Evolutionary conservation across 2,329 filamentous ascomycete genomes (phyloP).

Genomic region (Hymenoscyphus repandus): DNA sequence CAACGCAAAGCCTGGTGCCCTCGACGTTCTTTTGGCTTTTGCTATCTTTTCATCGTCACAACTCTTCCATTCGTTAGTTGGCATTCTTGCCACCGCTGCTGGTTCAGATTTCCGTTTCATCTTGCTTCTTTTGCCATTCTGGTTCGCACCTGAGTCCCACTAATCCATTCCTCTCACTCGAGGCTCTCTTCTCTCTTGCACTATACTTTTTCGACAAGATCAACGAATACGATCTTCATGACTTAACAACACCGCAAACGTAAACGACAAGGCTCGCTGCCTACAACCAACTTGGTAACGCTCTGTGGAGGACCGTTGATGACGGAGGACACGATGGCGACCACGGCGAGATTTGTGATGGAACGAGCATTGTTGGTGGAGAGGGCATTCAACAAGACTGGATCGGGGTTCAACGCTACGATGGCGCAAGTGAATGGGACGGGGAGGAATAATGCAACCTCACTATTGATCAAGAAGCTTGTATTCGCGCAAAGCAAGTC

Average conservation of each 20-base stretch:
- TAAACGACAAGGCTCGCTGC: slow-evolving; percentile 29
- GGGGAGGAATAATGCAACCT: slow-evolving; percentile 12
- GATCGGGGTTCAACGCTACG: slow-evolving; percentile 1
- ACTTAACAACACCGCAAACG: slow-evolving; percentile 26
- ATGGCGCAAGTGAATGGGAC: slow-evolving; percentile 8
- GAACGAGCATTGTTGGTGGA: slow-evolving; percentile 15
- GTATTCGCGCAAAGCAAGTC: slow-evolving; percentile 41
- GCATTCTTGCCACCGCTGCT: slow-evolving; percentile 27
- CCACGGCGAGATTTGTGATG: slow-evolving; percentile 23
- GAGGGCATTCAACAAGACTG: slow-evolving; percentile 4
- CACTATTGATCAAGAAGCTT: slow-evolving; percentile 25
- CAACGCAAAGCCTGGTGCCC: slow-evolving; percentile 16
- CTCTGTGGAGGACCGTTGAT: slow-evolving; percentile 14
- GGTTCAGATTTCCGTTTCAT: slow-evolving; percentile 30
- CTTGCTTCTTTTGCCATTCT: slow-evolving; percentile 25
- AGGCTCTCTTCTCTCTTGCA: slow-evolving; percentile 11
- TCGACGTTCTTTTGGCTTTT: slow-evolving; percentile 25
- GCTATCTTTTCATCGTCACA: slow-evolving; percentile 25
- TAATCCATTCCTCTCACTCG: slow-evolving; percentile 21
- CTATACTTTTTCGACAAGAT: slow-evolving; percentile 11
- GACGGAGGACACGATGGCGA: slow-evolving; percentile 18
- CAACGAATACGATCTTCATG: slow-evolving; percentile 26
- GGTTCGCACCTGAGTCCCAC: slow-evolving; percentile 24
- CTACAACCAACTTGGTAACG: slow-evolving; percentile 15
- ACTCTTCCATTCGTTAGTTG: slow-evolving; percentile 23